Evolutionary conservation across 177 flowering plant genomes (phyloP), one percentile per base, ranked within the genome.

Genomic region (Tripterygium wilfordii): DNA sequence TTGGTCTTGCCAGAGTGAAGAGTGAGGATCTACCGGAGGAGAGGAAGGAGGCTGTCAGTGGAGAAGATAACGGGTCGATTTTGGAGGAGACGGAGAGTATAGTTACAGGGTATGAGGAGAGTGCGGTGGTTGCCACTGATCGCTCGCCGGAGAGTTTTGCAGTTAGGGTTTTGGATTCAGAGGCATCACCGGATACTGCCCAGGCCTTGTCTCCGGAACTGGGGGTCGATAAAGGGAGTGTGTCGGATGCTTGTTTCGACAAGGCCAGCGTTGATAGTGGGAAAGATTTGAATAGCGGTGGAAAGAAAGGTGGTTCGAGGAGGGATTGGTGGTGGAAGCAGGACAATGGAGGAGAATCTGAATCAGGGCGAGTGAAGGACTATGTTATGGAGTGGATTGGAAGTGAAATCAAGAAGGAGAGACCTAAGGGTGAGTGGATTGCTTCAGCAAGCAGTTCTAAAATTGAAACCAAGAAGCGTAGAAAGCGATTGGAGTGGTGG

Each of bases 371-470:
- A 37, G 83, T 78, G 30, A 88, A 88, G 69, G 96, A 92, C 43
- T 92, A 92, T 61, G 98, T 92, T 51, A 83, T 86, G 98, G 96
- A 88, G 60, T 88, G 96, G 96, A 83, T 86, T 42, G 96, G 96
- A 45, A 82, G 63, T 38, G 96, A 92, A 74, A 79, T 92, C 8
- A 82, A 64, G 63, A 91, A 85, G 66, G 96, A 83, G 53, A 78
- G 83, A 28, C 89, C 88, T 0, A 83, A 72, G 25, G 75, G 71
- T n/a, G 82, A 74, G 17, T 82, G 85, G 88, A 48, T 62, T 46
- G 68, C 8, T 5, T 6, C 64, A n/a, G n/a, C n/a, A n/a, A n/a
- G n/a, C n/a, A n/a, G n/a, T n/a, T n/a, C n/a, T n/a, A 77, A 67
- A 32, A 1, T 50, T 2, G 79, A 75, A 38, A 72, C 69, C 74